A percentile compares a stretch with the other conserved stretches of the same genome.
These are phyloP conservation scores for Mrakia gelida DNA, from an alignment of 768 basidiomycete genomes.

Conservation along the genomic window DNA sequence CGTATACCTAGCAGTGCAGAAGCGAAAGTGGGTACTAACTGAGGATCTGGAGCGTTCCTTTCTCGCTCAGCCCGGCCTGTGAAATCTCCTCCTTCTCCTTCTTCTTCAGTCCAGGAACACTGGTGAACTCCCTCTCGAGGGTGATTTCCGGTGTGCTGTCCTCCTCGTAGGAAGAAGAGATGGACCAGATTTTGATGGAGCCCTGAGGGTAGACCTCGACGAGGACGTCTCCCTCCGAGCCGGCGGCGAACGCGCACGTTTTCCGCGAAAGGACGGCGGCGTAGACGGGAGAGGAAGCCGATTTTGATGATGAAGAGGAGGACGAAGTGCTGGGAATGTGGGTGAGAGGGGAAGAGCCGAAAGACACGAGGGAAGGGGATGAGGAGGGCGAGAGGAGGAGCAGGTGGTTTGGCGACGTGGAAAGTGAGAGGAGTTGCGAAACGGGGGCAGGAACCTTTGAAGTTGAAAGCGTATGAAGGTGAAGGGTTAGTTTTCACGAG, in stretches of 20 bases:
- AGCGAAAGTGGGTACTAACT: slow-evolving; percentile 7
- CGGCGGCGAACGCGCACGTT: background rate
- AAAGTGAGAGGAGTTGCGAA: slow-evolving; percentile 6
- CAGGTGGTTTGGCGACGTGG: slow-evolving; percentile 18
- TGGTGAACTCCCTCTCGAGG: slow-evolving; percentile 13
- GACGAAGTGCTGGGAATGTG: background rate
- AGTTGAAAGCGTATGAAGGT: background rate
- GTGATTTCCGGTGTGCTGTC: background rate
- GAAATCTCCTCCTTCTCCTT: slow-evolving; percentile 24
- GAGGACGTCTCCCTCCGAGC: slow-evolving; percentile 22
- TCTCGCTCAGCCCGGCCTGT: slow-evolving; percentile 11
- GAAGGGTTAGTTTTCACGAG: background rate
- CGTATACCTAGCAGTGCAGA: too few species aligned
- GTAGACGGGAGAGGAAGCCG: slow-evolving; percentile 6
- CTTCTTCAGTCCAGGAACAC: background rate
- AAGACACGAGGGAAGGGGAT: background rate
- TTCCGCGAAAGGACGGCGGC: slow-evolving; percentile 1
- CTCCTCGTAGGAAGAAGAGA: slow-evolving; percentile 11
- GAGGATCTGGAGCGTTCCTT: slow-evolving; percentile 20
- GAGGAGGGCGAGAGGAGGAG: slow-evolving; percentile 11
- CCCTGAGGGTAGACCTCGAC: slow-evolving; percentile 25
- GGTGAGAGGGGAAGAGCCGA: slow-evolving; percentile 17
- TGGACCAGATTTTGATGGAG: slow-evolving; percentile 3
- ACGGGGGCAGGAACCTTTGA: slow-evolving; percentile 6
- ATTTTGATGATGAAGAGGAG: background rate